Percentiles rank a stretch among this genome's conserved stretches.
phyloP scores from a whole-genome alignment of 176 grass and related monocot genomes.

The Oryza meyeriana region DNA sequence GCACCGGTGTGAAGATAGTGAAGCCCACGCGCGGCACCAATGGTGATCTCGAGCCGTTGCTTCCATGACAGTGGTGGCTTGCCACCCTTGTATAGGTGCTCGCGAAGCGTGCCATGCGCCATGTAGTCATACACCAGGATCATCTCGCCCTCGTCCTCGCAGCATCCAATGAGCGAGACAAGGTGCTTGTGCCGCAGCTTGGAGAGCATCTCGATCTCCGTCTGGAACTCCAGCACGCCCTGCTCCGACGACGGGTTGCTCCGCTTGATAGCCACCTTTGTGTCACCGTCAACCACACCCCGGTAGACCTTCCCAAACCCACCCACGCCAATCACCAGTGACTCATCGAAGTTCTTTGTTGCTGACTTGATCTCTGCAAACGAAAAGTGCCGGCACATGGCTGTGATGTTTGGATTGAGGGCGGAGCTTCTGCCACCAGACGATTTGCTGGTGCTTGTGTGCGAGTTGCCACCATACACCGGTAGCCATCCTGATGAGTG shows the following conservation, averaged over 20 bases:
- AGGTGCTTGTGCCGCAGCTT: conserved; percentile 57
- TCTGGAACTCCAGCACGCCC: conserved; percentile 52
- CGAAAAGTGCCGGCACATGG: conserved; percentile 71
- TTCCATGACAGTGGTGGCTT: conserved; percentile 61
- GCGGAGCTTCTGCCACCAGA: conserved; percentile 58
- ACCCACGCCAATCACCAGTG: conserved; percentile 46
- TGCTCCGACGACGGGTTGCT: conserved; percentile 47
- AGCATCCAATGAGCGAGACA: conserved; percentile 47
- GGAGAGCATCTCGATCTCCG: conserved; percentile 57
- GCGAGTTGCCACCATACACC: conserved; percentile 54
- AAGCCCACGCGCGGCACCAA: conserved; percentile 64
- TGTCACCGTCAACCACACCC: conserved; percentile 42
- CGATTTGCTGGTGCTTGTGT: conserved; percentile 53
- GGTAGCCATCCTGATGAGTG: conserved; percentile 67
- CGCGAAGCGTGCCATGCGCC: conserved; percentile 46
- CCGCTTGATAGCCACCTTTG: conserved; percentile 53
- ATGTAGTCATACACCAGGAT: conserved; percentile 53
- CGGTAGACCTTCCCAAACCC: conserved; percentile 56
- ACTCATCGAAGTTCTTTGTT: conserved; percentile 46
- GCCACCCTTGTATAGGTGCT: conserved; percentile 54
- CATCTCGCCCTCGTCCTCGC: conserved; percentile 53
- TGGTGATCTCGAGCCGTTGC: conserved; percentile 74
- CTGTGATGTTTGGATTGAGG: conserved; percentile 55
- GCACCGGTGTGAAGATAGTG: conserved; percentile 87
- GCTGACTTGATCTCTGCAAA: conserved; percentile 47